Percentiles rank a stretch among this genome's conserved stretches.
These are phyloP conservation scores for Apophysomyces sp. DNA, from an alignment of 371 early-diverging fungal species.

Conservation along the genomic window DNA sequence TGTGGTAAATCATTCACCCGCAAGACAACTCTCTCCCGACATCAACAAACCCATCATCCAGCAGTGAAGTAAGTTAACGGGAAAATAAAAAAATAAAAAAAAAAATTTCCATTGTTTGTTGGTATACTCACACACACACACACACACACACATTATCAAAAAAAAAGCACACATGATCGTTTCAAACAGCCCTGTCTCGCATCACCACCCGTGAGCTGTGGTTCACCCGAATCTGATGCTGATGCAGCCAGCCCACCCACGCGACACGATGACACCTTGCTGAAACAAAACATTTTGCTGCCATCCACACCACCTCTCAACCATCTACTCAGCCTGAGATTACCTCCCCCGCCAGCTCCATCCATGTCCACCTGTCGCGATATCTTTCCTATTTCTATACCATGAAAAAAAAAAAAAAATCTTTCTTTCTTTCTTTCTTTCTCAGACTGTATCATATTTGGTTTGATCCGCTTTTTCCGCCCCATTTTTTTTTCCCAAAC, in stretches of 20 bases:
- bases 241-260: background rate
- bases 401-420: background rate
- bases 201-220: slow-evolving; percentile 9
- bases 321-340: background rate
- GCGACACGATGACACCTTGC: slow-evolving; percentile 1
- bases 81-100: no score
- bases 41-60: slow-evolving; percentile 40
- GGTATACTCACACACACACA: background rate
- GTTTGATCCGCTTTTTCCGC: no score
- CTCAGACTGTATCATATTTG: background rate
- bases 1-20: slow-evolving; percentile 66
- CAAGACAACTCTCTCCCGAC: slow-evolving; percentile 67
- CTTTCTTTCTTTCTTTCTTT: background rate
- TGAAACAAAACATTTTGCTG: background rate
- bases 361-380: background rate
- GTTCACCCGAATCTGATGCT: slow-evolving; percentile 7
- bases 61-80: background rate
- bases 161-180: slow-evolving; percentile 4
- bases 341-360: background rate
- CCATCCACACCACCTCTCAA: background rate
- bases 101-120: background rate
- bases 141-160: background rate
- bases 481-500: background rate
- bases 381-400: background rate
- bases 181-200: slow-evolving; percentile 8